These are phyloP conservation scores for Aspergillus aculeatinus DNA, from an alignment of 2,329 filamentous ascomycete genomes.

Conservation along the genomic window DNA sequence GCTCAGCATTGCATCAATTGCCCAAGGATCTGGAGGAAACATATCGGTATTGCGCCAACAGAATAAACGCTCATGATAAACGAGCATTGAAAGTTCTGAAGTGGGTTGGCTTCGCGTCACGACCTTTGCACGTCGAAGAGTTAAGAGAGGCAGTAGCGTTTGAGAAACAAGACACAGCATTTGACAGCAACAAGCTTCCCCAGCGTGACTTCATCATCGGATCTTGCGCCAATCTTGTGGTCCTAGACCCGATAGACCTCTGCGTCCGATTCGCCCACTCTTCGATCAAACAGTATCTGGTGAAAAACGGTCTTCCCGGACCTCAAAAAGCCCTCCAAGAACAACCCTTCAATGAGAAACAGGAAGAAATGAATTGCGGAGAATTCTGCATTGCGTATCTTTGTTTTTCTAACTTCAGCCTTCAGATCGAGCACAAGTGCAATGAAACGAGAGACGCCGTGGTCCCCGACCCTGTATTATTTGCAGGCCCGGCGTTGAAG, in stretches of 20 bases:
- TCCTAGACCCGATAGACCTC: conserved; percentile 16
- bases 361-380: conserved; percentile 18
- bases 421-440: conserved; percentile 10
- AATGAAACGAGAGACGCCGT: not conserved
- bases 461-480: not conserved
- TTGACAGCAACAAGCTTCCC: conserved; percentile 18
- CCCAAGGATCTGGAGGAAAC: conserved; percentile 4
- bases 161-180: conserved; percentile 13
- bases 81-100: not conserved
- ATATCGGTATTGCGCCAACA: not conserved
- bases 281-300: conserved; percentile 21
- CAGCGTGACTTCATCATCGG: conserved; percentile 17
- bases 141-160: conserved; percentile 3
- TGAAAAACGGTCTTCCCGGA: conserved; percentile 7
- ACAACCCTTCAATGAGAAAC: conserved; percentile 5
- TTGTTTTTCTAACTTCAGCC: conserved; percentile 22
- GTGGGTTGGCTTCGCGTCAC: not conserved
- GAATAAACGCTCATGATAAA: not conserved
- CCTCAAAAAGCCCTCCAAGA: conserved; percentile 2
- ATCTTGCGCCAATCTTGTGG: conserved; percentile 23
- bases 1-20: not conserved
- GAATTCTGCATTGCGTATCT: conserved; percentile 24
- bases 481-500: not conserved
- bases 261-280: conserved; percentile 23
- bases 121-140: not conserved